Evolutionary conservation across 495 filamentous ascomycete species (phyloP), one percentile per base, ranked within the genome.

Genomic region (Penicillium verhagenii): DNA sequence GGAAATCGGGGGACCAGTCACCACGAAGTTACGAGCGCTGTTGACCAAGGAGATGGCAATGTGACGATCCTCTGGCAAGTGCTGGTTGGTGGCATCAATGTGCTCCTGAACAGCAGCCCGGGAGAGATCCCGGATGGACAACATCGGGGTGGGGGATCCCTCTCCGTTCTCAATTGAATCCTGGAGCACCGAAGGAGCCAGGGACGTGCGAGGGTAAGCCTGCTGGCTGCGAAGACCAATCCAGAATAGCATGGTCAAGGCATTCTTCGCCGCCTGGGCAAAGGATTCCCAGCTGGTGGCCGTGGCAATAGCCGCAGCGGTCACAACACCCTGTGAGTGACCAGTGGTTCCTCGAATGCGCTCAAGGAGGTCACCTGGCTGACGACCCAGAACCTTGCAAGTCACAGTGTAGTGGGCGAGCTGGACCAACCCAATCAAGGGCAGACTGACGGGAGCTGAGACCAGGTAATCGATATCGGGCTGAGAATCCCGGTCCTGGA

Each of bases 161-260:
- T 99, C 95, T 6, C 94, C 92, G 73, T 92, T 86, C 64, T 96
- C 92, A 52, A 91, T 80, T 0, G 94, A 96, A 65, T 99, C 95
- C 67, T 93, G 92, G n/a, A 97, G 81, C 57, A 90, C 87, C 1
- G 82, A 84, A 1, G 95, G 95, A n/a, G 92, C 87, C 49, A 99
- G 78, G 1, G 95, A 97, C 2, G 95, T 97, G 47, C 86, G 85
- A 42, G 95, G 95, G 64, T 96, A 99, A 1, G 91, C 92, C 68
- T 99, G 95, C 67, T 99, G 95, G 69, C 93, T 96, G 59, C 95
- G 89, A n/a, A 92, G 83, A 58, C 95, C 95, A 59, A 99, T 97
- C 95, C 94, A 99, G 78, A 99, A 99, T n/a, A 99, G 87, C 54
- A 95, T 88, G 6, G 87, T 95, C 52, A 99, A 75, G 2, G 92